Percentiles rank a stretch among this genome's conserved stretches.
Conservation (phyloP, 345 rosid genomes). For the Mallotus nudiflorus region DNA sequence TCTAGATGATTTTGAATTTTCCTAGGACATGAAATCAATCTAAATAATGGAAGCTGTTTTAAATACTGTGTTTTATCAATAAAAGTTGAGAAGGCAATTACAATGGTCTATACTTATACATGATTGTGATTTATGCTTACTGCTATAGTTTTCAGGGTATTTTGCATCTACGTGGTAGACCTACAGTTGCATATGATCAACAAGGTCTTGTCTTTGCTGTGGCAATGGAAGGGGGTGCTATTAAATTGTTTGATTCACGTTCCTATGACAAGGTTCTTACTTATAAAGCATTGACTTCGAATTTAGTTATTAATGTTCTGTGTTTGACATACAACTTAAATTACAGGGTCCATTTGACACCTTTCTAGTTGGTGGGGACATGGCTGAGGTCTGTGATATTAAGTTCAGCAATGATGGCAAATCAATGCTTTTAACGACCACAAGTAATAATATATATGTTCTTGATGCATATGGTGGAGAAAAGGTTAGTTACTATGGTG, state of each 20-base stretch:
- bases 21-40: not conserved
- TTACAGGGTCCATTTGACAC: slow-evolving; percentile 93
- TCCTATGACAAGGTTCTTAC: slow-evolving; percentile 80
- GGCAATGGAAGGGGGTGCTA: slow-evolving; percentile 99
- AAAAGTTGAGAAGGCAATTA: not conserved
- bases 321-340: slow-evolving; percentile 30
- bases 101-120: slow-evolving; percentile 9
- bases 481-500: slow-evolving; percentile 55
- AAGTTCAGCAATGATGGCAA: slow-evolving; percentile 98
- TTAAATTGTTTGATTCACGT: slow-evolving; percentile 92
- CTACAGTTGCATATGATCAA: slow-evolving; percentile 96
- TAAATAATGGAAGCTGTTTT: not conserved
- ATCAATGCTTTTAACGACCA: slow-evolving; percentile 92
- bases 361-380: slow-evolving; percentile 96
- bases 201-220: slow-evolving; percentile 98
- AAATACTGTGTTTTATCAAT: not conserved
- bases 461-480: slow-evolving; percentile 97
- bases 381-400: slow-evolving; percentile 90
- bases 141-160: slow-evolving; percentile 76
- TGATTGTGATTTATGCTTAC: slow-evolving; percentile 58
- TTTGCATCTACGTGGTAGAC: slow-evolving; percentile 85
- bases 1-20: slow-evolving; percentile 9
- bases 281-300: not conserved
- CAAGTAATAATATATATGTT: slow-evolving; percentile 76
- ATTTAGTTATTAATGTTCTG: not conserved